Conservation (phyloP, 352 stramenopile species). For the Globisporangium parvum region DNA sequence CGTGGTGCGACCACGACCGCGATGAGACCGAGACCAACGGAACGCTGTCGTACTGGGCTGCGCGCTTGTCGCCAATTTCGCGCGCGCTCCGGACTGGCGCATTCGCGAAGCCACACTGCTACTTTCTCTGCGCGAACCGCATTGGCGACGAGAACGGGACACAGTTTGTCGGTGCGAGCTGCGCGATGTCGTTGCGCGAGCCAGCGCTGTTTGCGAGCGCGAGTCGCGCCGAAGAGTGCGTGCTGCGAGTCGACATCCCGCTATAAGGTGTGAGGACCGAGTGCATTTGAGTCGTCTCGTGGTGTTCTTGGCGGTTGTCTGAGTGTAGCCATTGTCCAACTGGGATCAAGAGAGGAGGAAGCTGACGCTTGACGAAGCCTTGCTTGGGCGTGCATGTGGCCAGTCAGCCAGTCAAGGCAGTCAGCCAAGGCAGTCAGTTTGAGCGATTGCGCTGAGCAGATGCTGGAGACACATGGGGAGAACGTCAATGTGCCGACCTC, state of each 20-base stretch:
- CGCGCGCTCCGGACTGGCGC: conserved; percentile 23
- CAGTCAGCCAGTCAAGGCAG: no score
- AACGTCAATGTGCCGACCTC: no score
- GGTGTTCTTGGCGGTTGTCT: no score
- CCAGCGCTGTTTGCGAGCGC: conserved; percentile 43
- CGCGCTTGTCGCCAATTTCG: conserved; percentile 56
- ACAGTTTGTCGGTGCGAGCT: conserved; percentile 78
- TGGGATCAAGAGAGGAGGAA: no score
- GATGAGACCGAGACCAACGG: conserved; percentile 31
- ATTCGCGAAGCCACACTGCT: conserved; percentile 49
- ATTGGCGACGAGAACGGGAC: conserved; percentile 74
- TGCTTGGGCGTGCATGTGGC: no score
- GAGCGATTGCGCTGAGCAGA: no score
- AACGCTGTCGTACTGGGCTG: conserved; percentile 72
- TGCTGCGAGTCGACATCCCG: conserved; percentile 51
- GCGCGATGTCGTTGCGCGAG: conserved; percentile 56
- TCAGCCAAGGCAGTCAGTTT: no score
- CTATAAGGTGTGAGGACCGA: no score
- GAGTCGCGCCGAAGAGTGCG: conserved; percentile 42
- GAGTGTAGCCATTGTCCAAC: no score
- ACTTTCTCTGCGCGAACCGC: conserved; percentile 76
- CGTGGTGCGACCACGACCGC: conserved; percentile 75
- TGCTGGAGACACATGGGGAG: no score
- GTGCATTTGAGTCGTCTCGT: no score
- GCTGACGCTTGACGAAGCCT: no score